Evolutionary conservation across 2,329 filamentous ascomycete species (phyloP).

Genomic region (Parasarocladium wereldwijsianum): DNA sequence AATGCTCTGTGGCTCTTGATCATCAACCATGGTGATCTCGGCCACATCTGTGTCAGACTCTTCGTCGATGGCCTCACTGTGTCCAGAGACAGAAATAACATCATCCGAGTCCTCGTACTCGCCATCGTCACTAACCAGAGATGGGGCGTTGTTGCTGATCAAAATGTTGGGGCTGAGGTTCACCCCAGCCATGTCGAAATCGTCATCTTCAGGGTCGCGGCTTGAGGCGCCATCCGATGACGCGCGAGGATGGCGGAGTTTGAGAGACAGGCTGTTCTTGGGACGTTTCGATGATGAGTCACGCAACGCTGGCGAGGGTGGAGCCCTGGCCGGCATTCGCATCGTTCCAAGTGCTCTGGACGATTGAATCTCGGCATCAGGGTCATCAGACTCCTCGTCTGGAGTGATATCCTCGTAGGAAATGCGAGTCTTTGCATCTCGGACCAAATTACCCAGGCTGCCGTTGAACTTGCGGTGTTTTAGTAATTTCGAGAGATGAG

Average conservation of each 20-base stretch:
- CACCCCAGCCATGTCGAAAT: slow-evolving; percentile 38
- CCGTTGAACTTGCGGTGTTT: slow-evolving; percentile 44
- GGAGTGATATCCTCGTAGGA: slow-evolving; percentile 34
- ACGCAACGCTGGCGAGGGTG: slow-evolving; percentile 37
- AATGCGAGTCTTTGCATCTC: slow-evolving; percentile 41
- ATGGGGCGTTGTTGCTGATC: slow-evolving; percentile 63
- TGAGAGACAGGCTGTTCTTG: slow-evolving; percentile 39
- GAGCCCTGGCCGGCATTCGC: slow-evolving; percentile 44
- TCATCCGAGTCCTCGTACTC: slow-evolving; percentile 63
- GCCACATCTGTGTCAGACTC: slow-evolving; percentile 45
- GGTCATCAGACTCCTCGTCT: slow-evolving; percentile 38
- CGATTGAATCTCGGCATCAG: slow-evolving; percentile 7
- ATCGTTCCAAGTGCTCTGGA: slow-evolving; percentile 28
- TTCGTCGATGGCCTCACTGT: slow-evolving; percentile 41
- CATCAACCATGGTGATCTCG: slow-evolving; percentile 47
- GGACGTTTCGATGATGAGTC: slow-evolving; percentile 25
- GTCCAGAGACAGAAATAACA: slow-evolving; percentile 43
- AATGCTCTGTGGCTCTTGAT: slow-evolving; percentile 29
- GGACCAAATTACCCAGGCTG: slow-evolving; percentile 42
- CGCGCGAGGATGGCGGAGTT: not conserved
- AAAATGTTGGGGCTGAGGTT: slow-evolving; percentile 56
- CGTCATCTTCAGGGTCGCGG: slow-evolving; percentile 23
- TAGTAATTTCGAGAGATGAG: slow-evolving; percentile 53
- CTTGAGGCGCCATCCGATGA: slow-evolving; percentile 6
- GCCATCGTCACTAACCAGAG: slow-evolving; percentile 66